Conservation (phyloP, 202 grass and related monocot genomes). For the Eragrostis tef region DNA sequence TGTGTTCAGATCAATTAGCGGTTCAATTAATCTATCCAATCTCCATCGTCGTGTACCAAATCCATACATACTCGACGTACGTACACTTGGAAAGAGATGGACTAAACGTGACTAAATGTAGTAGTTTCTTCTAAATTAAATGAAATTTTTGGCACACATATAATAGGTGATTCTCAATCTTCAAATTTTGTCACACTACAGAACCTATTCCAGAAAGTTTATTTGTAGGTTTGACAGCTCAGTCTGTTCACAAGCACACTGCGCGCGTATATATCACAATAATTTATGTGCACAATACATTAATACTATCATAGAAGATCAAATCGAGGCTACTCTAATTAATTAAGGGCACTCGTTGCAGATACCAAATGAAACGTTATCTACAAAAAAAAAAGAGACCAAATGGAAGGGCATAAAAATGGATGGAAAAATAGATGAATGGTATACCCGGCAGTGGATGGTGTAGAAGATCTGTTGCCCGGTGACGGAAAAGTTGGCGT, state of each 20-base stretch:
- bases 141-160: background rate
- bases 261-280: background rate
- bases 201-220: background rate
- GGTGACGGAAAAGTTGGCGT: constrained; percentile 55
- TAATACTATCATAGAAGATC: background rate
- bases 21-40: too few species aligned
- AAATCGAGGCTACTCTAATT: background rate
- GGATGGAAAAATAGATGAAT: too few species aligned
- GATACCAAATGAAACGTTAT: too few species aligned
- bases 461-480: constrained; percentile 56
- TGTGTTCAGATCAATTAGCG: too few species aligned
- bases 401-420: background rate
- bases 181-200: background rate
- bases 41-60: too few species aligned
- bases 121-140: background rate
- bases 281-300: background rate
- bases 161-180: background rate
- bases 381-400: too few species aligned
- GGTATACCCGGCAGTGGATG: constrained; percentile 59
- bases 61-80: too few species aligned
- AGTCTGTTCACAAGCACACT: background rate
- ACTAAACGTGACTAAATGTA: too few species aligned
- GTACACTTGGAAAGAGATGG: background rate
- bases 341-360: background rate
- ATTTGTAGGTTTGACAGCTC: background rate